Conservation (phyloP, 495 filamentous ascomycete species). For the Aspergillus sparsus region DNA sequence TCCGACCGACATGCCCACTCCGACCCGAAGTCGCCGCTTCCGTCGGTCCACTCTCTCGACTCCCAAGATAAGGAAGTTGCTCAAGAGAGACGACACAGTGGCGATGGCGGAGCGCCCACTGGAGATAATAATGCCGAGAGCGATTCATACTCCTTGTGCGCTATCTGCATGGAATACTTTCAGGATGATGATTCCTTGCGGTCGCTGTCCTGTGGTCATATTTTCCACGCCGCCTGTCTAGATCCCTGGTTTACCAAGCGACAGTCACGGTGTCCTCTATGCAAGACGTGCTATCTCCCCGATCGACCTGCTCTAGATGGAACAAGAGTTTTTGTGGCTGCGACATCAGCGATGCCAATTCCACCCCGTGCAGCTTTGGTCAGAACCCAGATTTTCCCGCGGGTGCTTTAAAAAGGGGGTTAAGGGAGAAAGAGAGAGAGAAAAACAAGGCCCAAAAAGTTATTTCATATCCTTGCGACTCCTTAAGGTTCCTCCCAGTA, state of each 20-base stretch:
- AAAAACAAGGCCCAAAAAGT: too few relatives aligned
- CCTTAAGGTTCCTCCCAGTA: not conserved
- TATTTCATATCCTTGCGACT: not conserved
- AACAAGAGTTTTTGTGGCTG: not conserved
- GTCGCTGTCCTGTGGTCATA: slow-evolving; percentile 88
- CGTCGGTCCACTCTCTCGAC: not conserved
- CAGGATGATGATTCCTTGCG: slow-evolving; percentile 87
- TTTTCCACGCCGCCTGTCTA: slow-evolving; percentile 91
- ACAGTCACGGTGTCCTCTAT: slow-evolving; percentile 92
- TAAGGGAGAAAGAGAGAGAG: too few relatives aligned
- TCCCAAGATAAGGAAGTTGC: slow-evolving; percentile 38
- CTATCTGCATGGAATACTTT: slow-evolving; percentile 85
- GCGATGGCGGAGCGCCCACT: not conserved
- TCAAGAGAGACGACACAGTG: slow-evolving; percentile 48
- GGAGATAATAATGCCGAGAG: slow-evolving; percentile 52
- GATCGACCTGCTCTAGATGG: not conserved
- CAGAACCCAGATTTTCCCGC: slow-evolving; percentile 21
- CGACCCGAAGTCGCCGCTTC: not conserved
- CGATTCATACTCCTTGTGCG: slow-evolving; percentile 63
- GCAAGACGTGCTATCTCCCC: slow-evolving; percentile 62
- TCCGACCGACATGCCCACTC: not conserved
- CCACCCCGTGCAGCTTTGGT: slow-evolving; percentile 16
- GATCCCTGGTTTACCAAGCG: slow-evolving; percentile 95
- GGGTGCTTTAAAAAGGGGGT: slow-evolving; percentile 1
- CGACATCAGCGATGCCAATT: not conserved